Percentiles rank a stretch among this genome's conserved stretches.
Evolutionary conservation across 805 yeast species (phyloP).

Genomic region (Hanseniaspora singularis): DNA sequence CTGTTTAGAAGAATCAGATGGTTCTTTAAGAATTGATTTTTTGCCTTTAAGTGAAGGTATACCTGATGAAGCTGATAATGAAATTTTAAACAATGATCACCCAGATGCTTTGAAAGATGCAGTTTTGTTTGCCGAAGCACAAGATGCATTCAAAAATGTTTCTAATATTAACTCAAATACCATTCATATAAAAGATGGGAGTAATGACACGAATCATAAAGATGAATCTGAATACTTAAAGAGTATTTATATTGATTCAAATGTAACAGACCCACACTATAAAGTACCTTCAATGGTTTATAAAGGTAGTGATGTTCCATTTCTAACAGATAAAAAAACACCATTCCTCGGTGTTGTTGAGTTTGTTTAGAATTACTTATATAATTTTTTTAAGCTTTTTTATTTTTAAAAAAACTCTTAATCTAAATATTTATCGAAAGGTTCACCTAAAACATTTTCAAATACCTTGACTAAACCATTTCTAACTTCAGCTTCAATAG

Average conservation of each 20-base stretch:
- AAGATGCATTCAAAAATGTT: background rate
- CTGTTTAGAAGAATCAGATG: conserved; percentile 14
- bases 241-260: background rate
- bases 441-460: conserved; percentile 88
- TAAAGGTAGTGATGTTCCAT: conserved; percentile 7
- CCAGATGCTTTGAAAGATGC: background rate
- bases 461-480: conserved; percentile 80
- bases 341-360: conserved; percentile 13
- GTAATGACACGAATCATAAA: background rate
- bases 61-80: background rate
- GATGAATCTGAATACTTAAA: background rate
- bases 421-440: conserved; percentile 68
- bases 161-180: background rate
- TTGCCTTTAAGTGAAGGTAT: background rate
- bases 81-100: background rate
- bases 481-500: conserved; percentile 82
- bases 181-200: background rate
- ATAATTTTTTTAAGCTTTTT: background rate
- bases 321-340: background rate
- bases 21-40: conserved; percentile 17
- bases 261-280: conserved; percentile 1
- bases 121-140: background rate
- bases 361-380: background rate
- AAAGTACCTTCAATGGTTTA: conserved; percentile 8
- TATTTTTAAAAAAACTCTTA: conserved; percentile 16